Percentiles rank a stretch among this genome's conserved stretches.
Conservation (phyloP, 495 filamentous ascomycete genomes). For the Talaromyces thailandensis region DNA sequence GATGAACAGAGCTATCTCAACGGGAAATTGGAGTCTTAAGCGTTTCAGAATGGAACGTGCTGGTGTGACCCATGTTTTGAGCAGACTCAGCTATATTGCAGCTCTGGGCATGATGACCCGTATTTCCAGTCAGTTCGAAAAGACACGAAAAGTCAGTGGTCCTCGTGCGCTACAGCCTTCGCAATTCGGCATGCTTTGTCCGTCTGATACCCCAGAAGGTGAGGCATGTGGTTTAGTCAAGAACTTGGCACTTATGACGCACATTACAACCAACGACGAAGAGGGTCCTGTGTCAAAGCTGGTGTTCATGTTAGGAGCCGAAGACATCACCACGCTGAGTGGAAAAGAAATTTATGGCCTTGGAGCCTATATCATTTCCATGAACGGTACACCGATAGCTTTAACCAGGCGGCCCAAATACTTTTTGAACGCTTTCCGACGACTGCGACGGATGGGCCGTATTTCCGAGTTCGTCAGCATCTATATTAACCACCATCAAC, state of each 20-base stretch:
- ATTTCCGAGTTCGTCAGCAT: constrained; percentile 94
- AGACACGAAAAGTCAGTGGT: constrained; percentile 90
- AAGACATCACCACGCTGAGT: constrained; percentile 62
- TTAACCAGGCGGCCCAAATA: constrained; percentile 72
- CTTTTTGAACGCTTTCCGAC: constrained; percentile 76
- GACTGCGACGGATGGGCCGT: constrained; percentile 74
- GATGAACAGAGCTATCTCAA: constrained; percentile 88
- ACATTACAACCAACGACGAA: constrained; percentile 93
- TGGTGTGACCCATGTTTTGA: constrained; percentile 93
- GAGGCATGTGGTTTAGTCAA: constrained; percentile 97
- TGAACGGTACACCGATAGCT: constrained; percentile 89
- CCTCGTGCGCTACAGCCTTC: constrained; percentile 93
- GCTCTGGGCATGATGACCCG: constrained; percentile 99
- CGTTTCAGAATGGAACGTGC: constrained; percentile 98
- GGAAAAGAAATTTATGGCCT: constrained; percentile 75
- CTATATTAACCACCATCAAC: constrained; percentile 85
- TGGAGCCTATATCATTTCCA: constrained; percentile 82
- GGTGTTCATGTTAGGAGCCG: constrained; percentile 67
- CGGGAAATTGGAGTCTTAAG: constrained; percentile 94
- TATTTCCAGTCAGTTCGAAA: constrained; percentile 97
- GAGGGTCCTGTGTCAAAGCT: constrained; percentile 77
- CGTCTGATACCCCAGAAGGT: constrained; percentile 95
- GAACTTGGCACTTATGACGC: constrained; percentile 97
- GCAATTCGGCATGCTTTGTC: constrained; percentile 95
- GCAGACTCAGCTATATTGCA: constrained; percentile 89